Evolutionary conservation across 371 early-diverging fungal species (phyloP).

Genomic region (Chytridium lagenaria): DNA sequence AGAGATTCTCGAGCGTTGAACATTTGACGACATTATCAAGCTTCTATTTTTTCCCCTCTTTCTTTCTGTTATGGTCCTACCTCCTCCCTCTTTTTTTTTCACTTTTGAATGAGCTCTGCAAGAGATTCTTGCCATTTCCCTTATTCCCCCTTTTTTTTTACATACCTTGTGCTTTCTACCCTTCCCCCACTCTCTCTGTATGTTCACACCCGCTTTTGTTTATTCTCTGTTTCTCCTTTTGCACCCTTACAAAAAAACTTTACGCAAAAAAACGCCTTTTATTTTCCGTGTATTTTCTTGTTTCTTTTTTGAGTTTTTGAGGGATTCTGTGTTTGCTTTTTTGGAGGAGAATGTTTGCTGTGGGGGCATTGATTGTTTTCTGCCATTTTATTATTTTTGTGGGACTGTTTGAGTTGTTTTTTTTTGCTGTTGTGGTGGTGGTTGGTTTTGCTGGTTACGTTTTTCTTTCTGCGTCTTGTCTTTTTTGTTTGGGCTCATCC

Average conservation of each 20-base stretch:
- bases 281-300: too few relatives aligned
- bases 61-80: not conserved
- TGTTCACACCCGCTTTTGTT: too few relatives aligned
- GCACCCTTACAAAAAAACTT: too few relatives aligned
- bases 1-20: conserved; percentile 11
- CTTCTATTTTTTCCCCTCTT: not conserved
- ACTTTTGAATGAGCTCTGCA: not conserved
- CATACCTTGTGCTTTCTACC: not conserved
- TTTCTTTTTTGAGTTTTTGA: too few relatives aligned
- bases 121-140: not conserved
- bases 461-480: not conserved
- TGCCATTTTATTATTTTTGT: not conserved
- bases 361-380: not conserved
- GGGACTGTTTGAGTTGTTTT: not conserved
- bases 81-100: not conserved
- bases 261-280: too few relatives aligned
- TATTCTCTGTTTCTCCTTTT: too few relatives aligned
- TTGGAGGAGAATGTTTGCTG: too few relatives aligned
- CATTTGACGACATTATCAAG: not conserved
- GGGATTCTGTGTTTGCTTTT: too few relatives aligned
- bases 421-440: not conserved
- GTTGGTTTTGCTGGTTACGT: not conserved
- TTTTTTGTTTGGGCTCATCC: not conserved
- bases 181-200: not conserved
- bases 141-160: not conserved